phyloP scores from a whole-genome alignment of 176 grass and related monocot species.

The Lolium perenne region DNA sequence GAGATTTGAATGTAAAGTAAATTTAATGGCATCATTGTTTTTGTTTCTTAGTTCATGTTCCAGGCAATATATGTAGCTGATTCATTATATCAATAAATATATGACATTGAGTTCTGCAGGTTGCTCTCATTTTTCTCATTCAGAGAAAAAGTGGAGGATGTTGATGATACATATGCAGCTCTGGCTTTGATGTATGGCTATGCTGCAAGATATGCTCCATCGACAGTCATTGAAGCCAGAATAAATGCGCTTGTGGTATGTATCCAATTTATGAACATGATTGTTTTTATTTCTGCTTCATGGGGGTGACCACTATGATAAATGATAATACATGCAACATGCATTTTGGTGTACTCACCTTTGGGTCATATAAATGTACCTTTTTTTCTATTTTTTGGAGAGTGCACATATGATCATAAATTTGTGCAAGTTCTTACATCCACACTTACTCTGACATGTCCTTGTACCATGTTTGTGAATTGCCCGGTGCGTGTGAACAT shows the following conservation, averaged over 20 bases:
- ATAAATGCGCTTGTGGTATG: slow-evolving; percentile 98
- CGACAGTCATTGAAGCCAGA: slow-evolving; percentile 98
- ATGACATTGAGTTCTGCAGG: slow-evolving; percentile 54
- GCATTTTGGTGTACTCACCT: slow-evolving; percentile 11
- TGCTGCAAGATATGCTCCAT: slow-evolving; percentile 98
- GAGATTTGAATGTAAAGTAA: neutral
- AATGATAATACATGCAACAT: neutral
- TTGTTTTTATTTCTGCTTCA: slow-evolving; percentile 19
- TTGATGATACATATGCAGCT: slow-evolving; percentile 94
- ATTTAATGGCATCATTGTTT: neutral
- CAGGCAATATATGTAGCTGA: slow-evolving; percentile 28
- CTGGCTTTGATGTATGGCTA: slow-evolving; percentile 99
- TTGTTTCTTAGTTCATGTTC: slow-evolving; percentile 28
- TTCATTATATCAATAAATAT: slow-evolving; percentile 38
- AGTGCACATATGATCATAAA: neutral
- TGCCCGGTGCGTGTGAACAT: neutral
- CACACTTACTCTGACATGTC: slow-evolving; percentile 17
- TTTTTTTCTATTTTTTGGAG: neutral
- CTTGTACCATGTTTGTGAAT: neutral
- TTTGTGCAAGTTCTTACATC: slow-evolving; percentile 4
- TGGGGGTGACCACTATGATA: slow-evolving; percentile 13
- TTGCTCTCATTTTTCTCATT: slow-evolving; percentile 85
- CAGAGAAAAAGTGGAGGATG: slow-evolving; percentile 76
- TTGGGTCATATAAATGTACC: neutral
- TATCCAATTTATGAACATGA: slow-evolving; percentile 32